Percentiles rank a stretch among this genome's conserved stretches.
phyloP scores from a whole-genome alignment of 2,329 filamentous ascomycete genomes.

The Fusarium brachygibbosum region DNA sequence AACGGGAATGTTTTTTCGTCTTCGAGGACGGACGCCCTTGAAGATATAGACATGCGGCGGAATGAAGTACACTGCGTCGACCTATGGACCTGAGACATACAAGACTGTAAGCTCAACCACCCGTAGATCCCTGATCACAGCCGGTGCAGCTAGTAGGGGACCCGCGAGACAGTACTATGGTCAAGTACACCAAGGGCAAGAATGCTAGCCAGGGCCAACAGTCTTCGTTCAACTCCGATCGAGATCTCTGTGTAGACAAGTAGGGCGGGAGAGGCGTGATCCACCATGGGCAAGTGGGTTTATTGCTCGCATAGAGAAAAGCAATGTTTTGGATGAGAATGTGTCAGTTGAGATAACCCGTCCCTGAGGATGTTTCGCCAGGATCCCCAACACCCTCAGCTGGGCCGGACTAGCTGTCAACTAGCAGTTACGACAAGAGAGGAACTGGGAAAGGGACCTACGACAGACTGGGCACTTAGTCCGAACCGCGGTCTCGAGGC shows the following conservation, averaged over 20 bases:
- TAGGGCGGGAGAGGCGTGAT: conserved; percentile 49
- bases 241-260: conserved; percentile 46
- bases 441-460: conserved; percentile 12
- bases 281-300: conserved; percentile 44
- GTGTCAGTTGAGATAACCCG: conserved; percentile 40
- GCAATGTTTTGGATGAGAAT: conserved; percentile 38
- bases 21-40: conserved; percentile 54
- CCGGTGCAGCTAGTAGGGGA: conserved; percentile 49
- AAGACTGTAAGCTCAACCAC: conserved; percentile 53
- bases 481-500: conserved; percentile 11
- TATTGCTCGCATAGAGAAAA: conserved; percentile 47
- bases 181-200: conserved; percentile 45
- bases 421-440: conserved; percentile 35
- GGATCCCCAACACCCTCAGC: conserved; percentile 39
- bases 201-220: conserved; percentile 52
- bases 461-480: conserved; percentile 23
- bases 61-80: conserved; percentile 55
- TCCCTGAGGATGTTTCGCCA: conserved; percentile 43
- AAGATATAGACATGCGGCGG: conserved; percentile 59
- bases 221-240: conserved; percentile 37
- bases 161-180: conserved; percentile 55
- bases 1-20: conserved; percentile 54
- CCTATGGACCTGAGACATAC: conserved; percentile 54
- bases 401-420: conserved; percentile 26
- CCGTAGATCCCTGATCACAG: conserved; percentile 51